Conservation (phyloP, 2,329 filamentous ascomycete species). For the Thyridium curvatum region DNA sequence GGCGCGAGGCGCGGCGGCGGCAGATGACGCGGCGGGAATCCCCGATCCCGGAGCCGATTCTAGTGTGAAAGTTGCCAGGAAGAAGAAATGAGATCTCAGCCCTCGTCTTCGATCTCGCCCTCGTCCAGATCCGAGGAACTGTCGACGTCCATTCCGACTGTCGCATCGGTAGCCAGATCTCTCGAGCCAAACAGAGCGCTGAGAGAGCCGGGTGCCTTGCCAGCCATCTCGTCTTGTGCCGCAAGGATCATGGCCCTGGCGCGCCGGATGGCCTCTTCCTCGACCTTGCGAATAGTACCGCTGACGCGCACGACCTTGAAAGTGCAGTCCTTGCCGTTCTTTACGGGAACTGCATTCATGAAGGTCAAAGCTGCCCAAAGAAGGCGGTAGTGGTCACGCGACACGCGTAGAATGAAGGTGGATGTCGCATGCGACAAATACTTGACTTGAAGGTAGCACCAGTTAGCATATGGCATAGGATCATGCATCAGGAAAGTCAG, state of each 20-base stretch:
- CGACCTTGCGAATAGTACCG: slow-evolving; percentile 86
- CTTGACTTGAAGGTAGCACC: slow-evolving; percentile 59
- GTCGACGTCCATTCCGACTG: slow-evolving; percentile 33
- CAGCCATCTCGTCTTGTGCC: slow-evolving; percentile 47
- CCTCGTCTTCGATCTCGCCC: slow-evolving; percentile 36
- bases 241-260: slow-evolving; percentile 67
- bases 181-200: slow-evolving; percentile 17
- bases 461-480: slow-evolving; percentile 12
- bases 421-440: slow-evolving; percentile 90
- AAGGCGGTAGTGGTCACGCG: slow-evolving; percentile 75
- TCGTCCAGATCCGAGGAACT: slow-evolving; percentile 38
- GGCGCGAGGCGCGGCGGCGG: slow-evolving; percentile 22
- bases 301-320: slow-evolving; percentile 82
- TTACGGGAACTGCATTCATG: slow-evolving; percentile 62
- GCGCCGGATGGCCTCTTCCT: slow-evolving; percentile 80
- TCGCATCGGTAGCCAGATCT: slow-evolving; percentile 17
- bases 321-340: slow-evolving; percentile 60
- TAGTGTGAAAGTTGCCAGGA: slow-evolving; percentile 68
- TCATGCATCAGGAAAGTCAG: background rate
- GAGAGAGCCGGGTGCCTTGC: slow-evolving; percentile 21
- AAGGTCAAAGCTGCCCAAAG: slow-evolving; percentile 87
- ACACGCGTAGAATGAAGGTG: slow-evolving; percentile 83
- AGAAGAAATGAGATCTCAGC: slow-evolving; percentile 39
- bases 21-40: slow-evolving; percentile 33
- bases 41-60: slow-evolving; percentile 46